Base-by-base conservation (phyloP, 2,329 filamentous ascomycete species). In the Huntiella omanensis region DNA sequence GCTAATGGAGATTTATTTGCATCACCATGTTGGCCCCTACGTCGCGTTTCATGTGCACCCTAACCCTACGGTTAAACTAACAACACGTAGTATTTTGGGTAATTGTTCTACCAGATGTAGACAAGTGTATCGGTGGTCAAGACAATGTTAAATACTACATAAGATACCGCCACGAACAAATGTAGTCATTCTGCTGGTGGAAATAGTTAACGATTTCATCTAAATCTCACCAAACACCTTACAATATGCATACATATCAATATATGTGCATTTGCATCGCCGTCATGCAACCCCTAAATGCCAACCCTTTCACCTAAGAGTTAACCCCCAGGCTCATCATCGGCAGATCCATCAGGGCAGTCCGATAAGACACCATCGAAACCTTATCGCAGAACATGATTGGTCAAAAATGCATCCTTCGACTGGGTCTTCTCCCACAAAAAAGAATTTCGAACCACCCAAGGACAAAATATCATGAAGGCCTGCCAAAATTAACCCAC, bases 381-480 rank as follows among this genome's bases (percentile, higher is more conserved):
- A 48, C 12, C 11, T 13, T 35, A n/a, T 17, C 35, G 16, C 32
- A 10, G 3, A 4, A 3, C 33, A 11, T 45, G 17, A 50, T 50
- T 50, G 48, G 48, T 12, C 28, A 36, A 42, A 47, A 41, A 47
- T 28, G 28, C 16, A 40, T 34, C 40, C 45, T 45, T 37, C 32
- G 39, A 37, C 48, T 47, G 48, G 45, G 48, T 40, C 45, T 44
- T 47, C 40, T 47, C 48, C 48, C 48, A 50, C 48, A 50, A 50
- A 50, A 49, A 45, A 47, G 36, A 47, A 47, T 42, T 41, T 40
- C 45, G 22, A 28, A 10, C 33, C 22, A 17, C 7, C 22, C 33
- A 35, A 39, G 37, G 40, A 47, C 45, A 50, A 50, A 50, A 50
- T 47, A 50, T 43, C 48, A 49, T 49, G 17, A 34, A 8, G 15